A percentile compares a stretch with the other conserved stretches of the same genome.
Conservation (phyloP, 331 rosid genomes). For the Saraca asoca region DNA sequence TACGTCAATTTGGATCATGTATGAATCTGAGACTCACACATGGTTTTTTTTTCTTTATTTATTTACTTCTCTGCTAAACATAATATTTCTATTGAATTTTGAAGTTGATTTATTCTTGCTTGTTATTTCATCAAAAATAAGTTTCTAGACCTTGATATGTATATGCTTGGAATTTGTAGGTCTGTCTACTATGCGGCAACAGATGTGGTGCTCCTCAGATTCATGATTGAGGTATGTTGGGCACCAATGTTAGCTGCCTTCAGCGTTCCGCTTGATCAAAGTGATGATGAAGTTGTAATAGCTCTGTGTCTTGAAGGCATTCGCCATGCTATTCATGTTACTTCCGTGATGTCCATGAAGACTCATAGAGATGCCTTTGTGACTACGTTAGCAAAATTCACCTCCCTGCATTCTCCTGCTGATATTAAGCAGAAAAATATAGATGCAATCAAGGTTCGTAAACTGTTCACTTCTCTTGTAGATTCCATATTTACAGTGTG, state of each 20-base stretch:
- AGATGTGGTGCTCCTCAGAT: conserved; percentile 88
- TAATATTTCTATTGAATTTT: conserved; percentile 16
- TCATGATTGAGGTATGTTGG: conserved; percentile 99
- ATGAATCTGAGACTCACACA: conserved; percentile 23
- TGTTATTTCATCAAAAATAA: conserved; percentile 2
- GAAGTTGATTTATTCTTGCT: conserved; percentile 23
- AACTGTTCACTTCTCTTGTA: conserved; percentile 28
- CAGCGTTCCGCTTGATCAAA: conserved; percentile 98
- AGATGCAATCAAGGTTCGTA: conserved; percentile 92
- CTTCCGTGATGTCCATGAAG: conserved; percentile 96
- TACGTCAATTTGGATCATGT: conserved; percentile 15
- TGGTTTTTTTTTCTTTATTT: not conserved
- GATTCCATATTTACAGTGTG: conserved; percentile 23
- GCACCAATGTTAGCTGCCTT: conserved; percentile 99
- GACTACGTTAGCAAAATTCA: conserved; percentile 95
- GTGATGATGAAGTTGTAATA: conserved; percentile 87
- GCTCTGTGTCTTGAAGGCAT: conserved; percentile 92
- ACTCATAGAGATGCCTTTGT: conserved; percentile 98
- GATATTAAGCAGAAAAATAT: conserved; percentile 95
- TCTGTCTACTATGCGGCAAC: conserved; percentile 96
- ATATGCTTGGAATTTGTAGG: conserved; percentile 59
- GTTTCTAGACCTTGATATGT: conserved; percentile 19
- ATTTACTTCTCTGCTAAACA: conserved; percentile 8
- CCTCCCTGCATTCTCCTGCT: conserved; percentile 94
- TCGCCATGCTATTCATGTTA: conserved; percentile 87